A percentile compares a stretch with the other conserved stretches of the same genome.
Evolutionary conservation across 805 yeast genomes (phyloP).

Genomic region (Kodamaea nitidulidarum): DNA sequence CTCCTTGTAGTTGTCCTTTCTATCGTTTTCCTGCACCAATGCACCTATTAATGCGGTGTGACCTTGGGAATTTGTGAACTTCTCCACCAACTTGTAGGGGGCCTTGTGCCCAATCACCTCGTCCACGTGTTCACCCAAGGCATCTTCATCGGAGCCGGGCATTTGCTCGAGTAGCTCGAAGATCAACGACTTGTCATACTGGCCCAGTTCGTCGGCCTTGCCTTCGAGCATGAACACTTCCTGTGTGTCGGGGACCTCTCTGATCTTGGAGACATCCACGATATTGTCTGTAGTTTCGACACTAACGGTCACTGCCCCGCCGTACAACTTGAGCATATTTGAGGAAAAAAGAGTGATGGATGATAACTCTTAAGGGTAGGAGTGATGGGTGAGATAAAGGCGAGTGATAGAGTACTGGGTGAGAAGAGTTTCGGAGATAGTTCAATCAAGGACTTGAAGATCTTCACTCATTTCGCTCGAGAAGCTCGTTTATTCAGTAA

Average conservation of each 20-base stretch:
- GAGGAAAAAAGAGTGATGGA: neutral
- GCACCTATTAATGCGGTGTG: constrained; percentile 5
- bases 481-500: no score
- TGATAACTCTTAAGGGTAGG: no score
- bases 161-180: constrained; percentile 60
- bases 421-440: no score
- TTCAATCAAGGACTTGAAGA: no score
- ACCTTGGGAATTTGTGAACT: constrained; percentile 5
- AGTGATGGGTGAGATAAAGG: no score
- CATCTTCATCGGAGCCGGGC: constrained; percentile 32
- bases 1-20: constrained; percentile 12
- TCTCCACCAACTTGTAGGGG: constrained; percentile 9
- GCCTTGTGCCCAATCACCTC: constrained; percentile 42
- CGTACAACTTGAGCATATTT: constrained; percentile 46
- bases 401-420: no score
- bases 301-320: constrained; percentile 69
- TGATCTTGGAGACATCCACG: constrained; percentile 72
- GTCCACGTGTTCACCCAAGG: constrained; percentile 49
- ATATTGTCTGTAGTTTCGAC: constrained; percentile 42
- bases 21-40: constrained; percentile 8
- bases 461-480: no score
- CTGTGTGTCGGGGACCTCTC: constrained; percentile 91
- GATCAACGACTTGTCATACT: constrained; percentile 53
- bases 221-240: constrained; percentile 70
- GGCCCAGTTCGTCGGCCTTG: constrained; percentile 20